Evolutionary conservation across 805 yeast species (phyloP), one percentile per base, ranked within the genome.

Genomic region (Starmerella vitae): DNA sequence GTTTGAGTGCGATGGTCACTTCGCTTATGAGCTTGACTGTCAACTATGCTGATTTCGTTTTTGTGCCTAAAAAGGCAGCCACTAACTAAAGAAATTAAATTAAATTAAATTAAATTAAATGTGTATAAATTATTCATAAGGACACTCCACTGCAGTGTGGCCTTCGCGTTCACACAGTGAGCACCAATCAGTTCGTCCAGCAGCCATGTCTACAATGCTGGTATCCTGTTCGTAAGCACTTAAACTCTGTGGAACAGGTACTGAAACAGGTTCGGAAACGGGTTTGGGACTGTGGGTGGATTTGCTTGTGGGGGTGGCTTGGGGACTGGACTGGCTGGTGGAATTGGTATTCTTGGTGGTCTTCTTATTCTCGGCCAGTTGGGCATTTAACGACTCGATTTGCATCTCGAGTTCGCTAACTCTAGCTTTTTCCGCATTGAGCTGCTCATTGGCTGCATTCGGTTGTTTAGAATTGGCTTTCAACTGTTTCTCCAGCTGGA

Each of bases 101-200:
- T 13, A 24, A 24, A n/a, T n/a, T n/a, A n/a, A n/a, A n/a, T n/a
- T n/a, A n/a, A n/a, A n/a, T n/a, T n/a, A n/a, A n/a, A n/a, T n/a
- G n/a, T n/a, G 15, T 7, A 10, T 7, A 8, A 18, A 20, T 14
- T 72, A 71, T 48, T 78, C 93, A 55, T 72, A 84, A 0, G 95
- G 95, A 59, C 98, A 88, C 40, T 84, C 84, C 22, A 76, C 65
- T 47, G 91, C 79, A 34, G 75, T 77, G 55, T 88, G 98, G 0
- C 97, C 98, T 33, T 73, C 76, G 39, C 83, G 65, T 57, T 88
- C 97, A 61, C 98, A 88, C 38, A 84, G 64, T 0, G 93, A 94
- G 62, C 98, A 88, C 94, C 95, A 88, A 45, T 72, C 67, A 20
- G 63, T 63, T 32, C 86, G 67, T 1, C 94, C 94, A 2, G 73